These are phyloP conservation scores for Thoreauomyces humboldtii DNA, from an alignment of 192 early-diverging fungal species.

Conservation along the genomic window DNA sequence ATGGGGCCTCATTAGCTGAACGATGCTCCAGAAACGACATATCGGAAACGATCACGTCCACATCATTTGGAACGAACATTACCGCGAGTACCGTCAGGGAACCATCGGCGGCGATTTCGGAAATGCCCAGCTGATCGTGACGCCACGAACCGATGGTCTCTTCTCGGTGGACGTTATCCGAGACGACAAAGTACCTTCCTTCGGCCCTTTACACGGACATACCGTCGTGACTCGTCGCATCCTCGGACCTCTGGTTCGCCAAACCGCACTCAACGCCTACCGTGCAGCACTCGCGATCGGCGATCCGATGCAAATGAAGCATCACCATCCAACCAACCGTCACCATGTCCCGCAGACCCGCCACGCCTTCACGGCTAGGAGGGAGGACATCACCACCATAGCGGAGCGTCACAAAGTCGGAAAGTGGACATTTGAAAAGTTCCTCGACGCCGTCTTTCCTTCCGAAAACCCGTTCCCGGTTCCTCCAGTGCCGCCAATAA, in stretches of 20 bases:
- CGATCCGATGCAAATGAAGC: slow-evolving; percentile 7
- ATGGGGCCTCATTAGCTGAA: slow-evolving; percentile 13
- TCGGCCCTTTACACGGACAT: slow-evolving; percentile 83
- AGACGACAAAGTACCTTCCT: slow-evolving; percentile 68
- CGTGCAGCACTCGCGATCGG: slow-evolving; percentile 22
- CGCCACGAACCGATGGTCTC: slow-evolving; percentile 70
- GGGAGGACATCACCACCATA: slow-evolving; percentile 59
- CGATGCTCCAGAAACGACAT: slow-evolving; percentile 85
- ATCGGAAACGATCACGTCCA: slow-evolving; percentile 99
- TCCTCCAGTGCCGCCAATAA: too few species aligned
- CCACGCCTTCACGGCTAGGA: slow-evolving; percentile 59
- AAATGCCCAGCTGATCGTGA: slow-evolving; percentile 90
- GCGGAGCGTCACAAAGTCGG: slow-evolving; percentile 51
- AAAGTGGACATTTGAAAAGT: slow-evolving; percentile 53
- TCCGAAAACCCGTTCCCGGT: too few species aligned
- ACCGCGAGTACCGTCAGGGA: slow-evolving; percentile 75
- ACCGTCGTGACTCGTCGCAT: slow-evolving; percentile 73
- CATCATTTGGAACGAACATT: slow-evolving; percentile 96
- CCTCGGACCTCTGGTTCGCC: slow-evolving; percentile 74
- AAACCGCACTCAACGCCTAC: slow-evolving; percentile 79
- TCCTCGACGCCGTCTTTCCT: slow-evolving; percentile 40
- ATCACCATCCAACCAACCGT: background rate
- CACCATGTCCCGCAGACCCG: slow-evolving; percentile 31
- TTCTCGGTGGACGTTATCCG: slow-evolving; percentile 60
- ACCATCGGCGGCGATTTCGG: slow-evolving; percentile 99